phyloP scores from a whole-genome alignment of 305 asterid species.

The Solanum chacoense region DNA sequence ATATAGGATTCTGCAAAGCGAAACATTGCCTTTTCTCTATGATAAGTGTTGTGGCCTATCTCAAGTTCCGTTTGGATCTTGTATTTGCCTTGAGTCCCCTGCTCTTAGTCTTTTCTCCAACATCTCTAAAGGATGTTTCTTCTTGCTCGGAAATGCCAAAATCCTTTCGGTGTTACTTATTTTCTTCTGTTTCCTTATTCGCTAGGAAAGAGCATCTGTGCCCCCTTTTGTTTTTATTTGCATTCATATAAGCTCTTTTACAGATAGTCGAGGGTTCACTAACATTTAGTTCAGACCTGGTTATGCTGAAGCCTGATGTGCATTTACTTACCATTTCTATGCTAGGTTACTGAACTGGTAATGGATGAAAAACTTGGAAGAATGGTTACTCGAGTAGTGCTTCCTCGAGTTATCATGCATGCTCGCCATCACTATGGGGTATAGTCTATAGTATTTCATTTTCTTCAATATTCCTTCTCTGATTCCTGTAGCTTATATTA shows the following conservation, averaged over 20 bases:
- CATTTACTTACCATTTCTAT: background rate
- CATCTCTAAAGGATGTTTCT: background rate
- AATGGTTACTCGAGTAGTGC: slow-evolving; percentile 80
- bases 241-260: background rate
- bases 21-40: background rate
- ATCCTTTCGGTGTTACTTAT: background rate
- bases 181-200: background rate
- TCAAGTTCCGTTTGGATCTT: background rate
- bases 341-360: slow-evolving; percentile 75
- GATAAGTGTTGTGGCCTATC: background rate
- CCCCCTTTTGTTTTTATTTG: background rate
- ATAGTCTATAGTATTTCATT: slow-evolving; percentile 1
- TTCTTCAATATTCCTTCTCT: background rate
- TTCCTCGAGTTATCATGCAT: slow-evolving; percentile 95
- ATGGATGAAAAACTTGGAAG: slow-evolving; percentile 93
- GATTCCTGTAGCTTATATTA: background rate
- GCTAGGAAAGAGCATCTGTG: background rate
- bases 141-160: background rate
- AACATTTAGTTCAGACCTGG: background rate
- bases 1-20: background rate
- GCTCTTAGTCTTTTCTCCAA: background rate
- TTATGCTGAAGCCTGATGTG: background rate
- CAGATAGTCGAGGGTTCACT: background rate
- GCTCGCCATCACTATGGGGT: slow-evolving; percentile 97
- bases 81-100: background rate